A percentile compares a stretch with the other conserved stretches of the same genome.
phyloP scores from a whole-genome alignment of 108 stramenopile genomes.

The Phaeodactylum tricornutum region DNA sequence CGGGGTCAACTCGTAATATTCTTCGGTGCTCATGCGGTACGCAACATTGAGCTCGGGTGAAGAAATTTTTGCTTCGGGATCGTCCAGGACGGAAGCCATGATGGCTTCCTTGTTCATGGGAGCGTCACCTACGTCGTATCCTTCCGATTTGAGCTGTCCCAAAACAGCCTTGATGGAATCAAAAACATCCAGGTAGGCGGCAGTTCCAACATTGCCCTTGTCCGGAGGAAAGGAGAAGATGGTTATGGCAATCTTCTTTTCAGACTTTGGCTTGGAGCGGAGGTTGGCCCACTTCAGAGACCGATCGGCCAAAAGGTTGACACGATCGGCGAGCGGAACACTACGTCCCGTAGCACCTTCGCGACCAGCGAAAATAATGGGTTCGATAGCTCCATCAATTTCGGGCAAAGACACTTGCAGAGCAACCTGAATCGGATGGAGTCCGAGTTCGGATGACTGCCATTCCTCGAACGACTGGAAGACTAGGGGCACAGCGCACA shows the following conservation, averaged over 20 bases:
- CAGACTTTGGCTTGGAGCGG: conserved; percentile 69
- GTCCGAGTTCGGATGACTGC: conserved; percentile 92
- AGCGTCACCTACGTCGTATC: conserved; percentile 89
- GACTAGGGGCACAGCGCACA: conserved; percentile 94
- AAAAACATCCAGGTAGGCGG: conserved; percentile 97
- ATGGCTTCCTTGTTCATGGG: conserved; percentile 70
- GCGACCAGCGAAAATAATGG: conserved; percentile 93
- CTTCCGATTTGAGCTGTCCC: conserved; percentile 76
- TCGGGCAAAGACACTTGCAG: conserved; percentile 94
- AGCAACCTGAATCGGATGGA: conserved; percentile 95
- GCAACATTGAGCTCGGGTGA: conserved; percentile 94
- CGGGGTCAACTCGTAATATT: conserved; percentile 91
- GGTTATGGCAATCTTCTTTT: conserved; percentile 95
- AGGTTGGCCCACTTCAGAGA: conserved; percentile 86
- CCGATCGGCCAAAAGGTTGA: conserved; percentile 89
- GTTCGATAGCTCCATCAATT: conserved; percentile 96
- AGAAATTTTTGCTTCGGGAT: conserved; percentile 88
- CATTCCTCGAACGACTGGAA: conserved; percentile 98
- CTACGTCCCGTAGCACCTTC: conserved; percentile 92
- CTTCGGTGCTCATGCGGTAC: conserved; percentile 92
- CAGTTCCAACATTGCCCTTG: conserved; percentile 97
- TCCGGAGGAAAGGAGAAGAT: conserved; percentile 98
- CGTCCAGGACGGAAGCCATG: conserved; percentile 84
- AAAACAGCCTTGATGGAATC: conserved; percentile 91
- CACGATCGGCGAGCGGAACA: conserved; percentile 92